These are phyloP conservation scores for Boletellus ananiceps DNA, from an alignment of 768 basidiomycete species.

Conservation along the genomic window DNA sequence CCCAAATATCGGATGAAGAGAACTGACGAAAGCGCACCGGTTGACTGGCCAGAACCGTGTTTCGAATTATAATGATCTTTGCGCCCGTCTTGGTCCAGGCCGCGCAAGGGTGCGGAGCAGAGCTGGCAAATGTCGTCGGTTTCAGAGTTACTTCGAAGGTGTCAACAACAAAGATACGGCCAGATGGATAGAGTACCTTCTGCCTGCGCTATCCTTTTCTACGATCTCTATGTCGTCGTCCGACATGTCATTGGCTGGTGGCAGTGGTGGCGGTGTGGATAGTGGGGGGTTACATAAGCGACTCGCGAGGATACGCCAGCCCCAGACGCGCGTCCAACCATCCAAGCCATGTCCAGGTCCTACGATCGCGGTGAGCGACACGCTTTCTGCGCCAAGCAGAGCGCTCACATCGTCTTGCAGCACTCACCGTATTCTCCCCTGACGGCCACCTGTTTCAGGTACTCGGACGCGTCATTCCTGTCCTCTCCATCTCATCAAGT, in stretches of 20 bases:
- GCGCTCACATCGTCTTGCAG: slow-evolving; percentile 37
- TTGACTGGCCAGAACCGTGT: slow-evolving; percentile 36
- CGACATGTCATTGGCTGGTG: slow-evolving; percentile 12
- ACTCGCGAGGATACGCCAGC: slow-evolving; percentile 17
- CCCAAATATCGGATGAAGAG: background rate
- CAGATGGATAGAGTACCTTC: slow-evolving; percentile 9
- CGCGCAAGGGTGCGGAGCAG: slow-evolving; percentile 42
- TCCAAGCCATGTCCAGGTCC: slow-evolving; percentile 72
- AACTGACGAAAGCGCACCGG: slow-evolving; percentile 1
- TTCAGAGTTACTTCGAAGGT: slow-evolving; percentile 6
- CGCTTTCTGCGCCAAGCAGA: background rate
- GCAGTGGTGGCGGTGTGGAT: background rate
- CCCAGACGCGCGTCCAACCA: slow-evolving; percentile 48
- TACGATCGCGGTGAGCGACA: slow-evolving; percentile 86
- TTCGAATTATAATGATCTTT: slow-evolving; percentile 48
- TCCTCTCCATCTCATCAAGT: slow-evolving; percentile 12
- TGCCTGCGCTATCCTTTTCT: background rate
- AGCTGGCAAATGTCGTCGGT: slow-evolving; percentile 43
- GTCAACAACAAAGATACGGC: background rate
- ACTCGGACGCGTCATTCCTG: slow-evolving; percentile 28
- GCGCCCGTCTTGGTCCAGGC: slow-evolving; percentile 36
- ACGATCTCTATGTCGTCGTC: slow-evolving; percentile 27
- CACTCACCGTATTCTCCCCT: slow-evolving; percentile 96
- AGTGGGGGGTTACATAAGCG: slow-evolving; percentile 28
- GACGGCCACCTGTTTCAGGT: slow-evolving; percentile 99